These are phyloP conservation scores for Ophiostoma angusticollis DNA, from an alignment of 2,329 filamentous ascomycete genomes.

Conservation along the genomic window DNA sequence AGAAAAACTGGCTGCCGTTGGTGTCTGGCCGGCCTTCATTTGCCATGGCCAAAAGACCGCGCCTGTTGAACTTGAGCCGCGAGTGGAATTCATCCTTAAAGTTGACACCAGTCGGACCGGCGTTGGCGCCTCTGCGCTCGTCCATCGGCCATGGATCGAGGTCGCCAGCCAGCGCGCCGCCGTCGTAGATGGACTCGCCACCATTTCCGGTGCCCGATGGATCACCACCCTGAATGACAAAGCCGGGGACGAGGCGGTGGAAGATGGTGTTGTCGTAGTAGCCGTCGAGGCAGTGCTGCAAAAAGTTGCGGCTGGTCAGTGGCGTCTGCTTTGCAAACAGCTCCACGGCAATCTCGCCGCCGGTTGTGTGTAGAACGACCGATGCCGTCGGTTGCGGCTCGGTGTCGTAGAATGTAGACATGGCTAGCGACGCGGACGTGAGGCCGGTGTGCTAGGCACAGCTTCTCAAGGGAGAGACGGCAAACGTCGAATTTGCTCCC, in stretches of 20 bases:
- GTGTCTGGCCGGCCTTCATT: slow-evolving; percentile 67
- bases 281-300: slow-evolving; percentile 86
- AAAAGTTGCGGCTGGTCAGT: slow-evolving; percentile 83
- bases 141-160: slow-evolving; percentile 62
- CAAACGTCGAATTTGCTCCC: too few relatives aligned
- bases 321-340: slow-evolving; percentile 93
- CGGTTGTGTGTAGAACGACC: slow-evolving; percentile 77
- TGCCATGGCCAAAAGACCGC: slow-evolving; percentile 90
- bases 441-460: background rate
- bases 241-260: slow-evolving; percentile 81
- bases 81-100: slow-evolving; percentile 84
- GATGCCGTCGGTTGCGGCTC: slow-evolving; percentile 91
- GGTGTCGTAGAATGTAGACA: slow-evolving; percentile 88
- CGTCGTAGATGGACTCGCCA: slow-evolving; percentile 84
- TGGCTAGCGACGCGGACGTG: slow-evolving; percentile 23
- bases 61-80: slow-evolving; percentile 80
- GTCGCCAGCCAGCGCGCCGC: slow-evolving; percentile 60
- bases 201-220: slow-evolving; percentile 86
- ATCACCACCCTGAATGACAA: slow-evolving; percentile 90
- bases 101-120: slow-evolving; percentile 44
- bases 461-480: background rate
- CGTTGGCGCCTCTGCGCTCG: slow-evolving; percentile 47
- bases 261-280: slow-evolving; percentile 94
- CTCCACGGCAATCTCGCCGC: slow-evolving; percentile 80
- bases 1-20: slow-evolving; percentile 95